Evolutionary conservation across 2,329 filamentous ascomycete genomes (phyloP), one percentile per base, ranked within the genome.

Genomic region (Talaromyces sp.): DNA sequence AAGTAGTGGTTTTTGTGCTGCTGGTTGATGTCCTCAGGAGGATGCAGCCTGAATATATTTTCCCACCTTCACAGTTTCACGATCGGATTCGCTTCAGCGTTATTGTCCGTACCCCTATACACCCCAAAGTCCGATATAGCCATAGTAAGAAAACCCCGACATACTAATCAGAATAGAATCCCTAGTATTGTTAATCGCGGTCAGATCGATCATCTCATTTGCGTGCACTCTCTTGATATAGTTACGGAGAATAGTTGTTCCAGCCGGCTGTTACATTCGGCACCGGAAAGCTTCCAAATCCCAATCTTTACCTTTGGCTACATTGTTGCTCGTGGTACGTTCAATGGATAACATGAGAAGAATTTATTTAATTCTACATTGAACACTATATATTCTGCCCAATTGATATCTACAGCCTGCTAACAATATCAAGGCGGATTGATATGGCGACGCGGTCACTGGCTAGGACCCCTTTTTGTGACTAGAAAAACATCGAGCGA

Each of bases 391-490:
- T 17, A 22, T 49, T 15, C 39, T 27, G 45, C 8, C 22, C 7
- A 7, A 1, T 49, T 27, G 45, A 49, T 11, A 7, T 25, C 45
- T 49, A 49, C 45, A 49, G n/a, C 9, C n/a, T 22, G 3, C 41
- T 10, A 35, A 56, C 3, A 27, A 19, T 13, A 31, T n/a, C 31
- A 13, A n/a, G 13, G 50, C n/a, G 31, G 50, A 33, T 56, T 56
- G 52, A 56, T 15, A 19, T 11, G 22, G n/a, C 31, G 35, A 25
- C 35, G 31, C 31, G 52, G 52, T 56, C 31, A 56, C 58, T 45
- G 58, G 31, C 58, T 35, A n/a, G 58, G 58, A 31, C 58, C 41
- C 58, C 58, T 47, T 60, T 59, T 61, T 15, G 7, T 33, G 17
- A 35, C 22, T 6, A 43, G 27, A 13, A 27, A 59, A 31, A 19